Evolutionary conservation across 139 green algal genomes (phyloP), one percentile per base, ranked within the genome.

Genomic region (Tetraselmis chui): DNA sequence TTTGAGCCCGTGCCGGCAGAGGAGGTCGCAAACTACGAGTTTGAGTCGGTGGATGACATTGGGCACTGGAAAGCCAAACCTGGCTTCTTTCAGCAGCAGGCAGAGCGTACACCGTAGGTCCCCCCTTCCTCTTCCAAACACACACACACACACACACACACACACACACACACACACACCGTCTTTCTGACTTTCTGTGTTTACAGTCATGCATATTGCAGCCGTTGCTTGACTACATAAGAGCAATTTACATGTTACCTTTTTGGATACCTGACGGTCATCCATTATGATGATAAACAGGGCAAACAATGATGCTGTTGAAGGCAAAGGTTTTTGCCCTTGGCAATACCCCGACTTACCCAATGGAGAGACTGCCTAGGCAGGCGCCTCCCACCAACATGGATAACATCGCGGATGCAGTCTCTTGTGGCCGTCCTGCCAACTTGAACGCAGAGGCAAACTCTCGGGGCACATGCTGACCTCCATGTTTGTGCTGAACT

Each of bases 321-420:
- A 89, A 58, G 92, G 91, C 28, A 87, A 88, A 76, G 90, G 86
- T 30, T 96, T 95, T 81, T 81, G n/a, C 59, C 92, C 92, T 28
- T 96, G 92, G 92, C 83, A 91, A 80, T 96, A 89, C 84, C 88
- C 92, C 23, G 84, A 91, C 27, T 83, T 94, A 11, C 92, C 45
- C 18, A 67, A 5, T 18, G 45, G 45, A 5, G 45, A 67, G 45
- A 18, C 45, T 18, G 45, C 45, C 45, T 67, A 67, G 45, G 45
- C 18, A 5, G n/a, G n/a, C n/a, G n/a, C n/a, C n/a, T n/a, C n/a
- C n/a, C n/a, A n/a, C n/a, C n/a, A n/a, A n/a, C n/a, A n/a, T n/a
- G n/a, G n/a, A n/a, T n/a, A n/a, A n/a, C n/a, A n/a, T n/a, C n/a
- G n/a, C n/a, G n/a, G n/a, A n/a, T n/a, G n/a, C n/a, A n/a, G n/a